These are phyloP conservation scores for Beauveria medogensis DNA, from an alignment of 2,329 filamentous ascomycete species.

Conservation along the genomic window DNA sequence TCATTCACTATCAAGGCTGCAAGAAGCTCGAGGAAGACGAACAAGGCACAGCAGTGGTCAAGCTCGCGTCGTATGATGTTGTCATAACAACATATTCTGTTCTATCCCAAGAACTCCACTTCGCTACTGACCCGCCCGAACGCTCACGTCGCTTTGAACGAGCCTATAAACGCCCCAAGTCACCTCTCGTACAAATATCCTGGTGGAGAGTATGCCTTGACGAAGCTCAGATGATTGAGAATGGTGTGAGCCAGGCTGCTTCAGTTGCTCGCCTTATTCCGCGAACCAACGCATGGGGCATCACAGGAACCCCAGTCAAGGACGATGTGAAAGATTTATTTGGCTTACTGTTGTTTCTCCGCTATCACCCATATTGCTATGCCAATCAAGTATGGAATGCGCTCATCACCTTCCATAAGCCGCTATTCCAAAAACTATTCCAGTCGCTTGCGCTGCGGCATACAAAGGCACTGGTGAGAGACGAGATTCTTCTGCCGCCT, in stretches of 20 bases:
- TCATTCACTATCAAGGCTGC: slow-evolving; percentile 49
- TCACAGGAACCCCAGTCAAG: slow-evolving; percentile 80
- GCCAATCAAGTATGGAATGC: slow-evolving; percentile 58
- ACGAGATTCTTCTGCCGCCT: slow-evolving; percentile 69
- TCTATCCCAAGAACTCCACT: slow-evolving; percentile 74
- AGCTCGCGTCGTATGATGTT: slow-evolving; percentile 46
- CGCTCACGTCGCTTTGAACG: slow-evolving; percentile 58
- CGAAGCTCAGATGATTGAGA: slow-evolving; percentile 90
- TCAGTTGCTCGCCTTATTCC: slow-evolving; percentile 72
- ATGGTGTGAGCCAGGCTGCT: slow-evolving; percentile 75
- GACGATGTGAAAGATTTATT: slow-evolving; percentile 70
- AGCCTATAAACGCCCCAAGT: slow-evolving; percentile 57
- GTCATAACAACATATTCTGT: slow-evolving; percentile 60
- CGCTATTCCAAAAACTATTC: slow-evolving; percentile 62
- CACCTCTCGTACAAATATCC: slow-evolving; percentile 69
- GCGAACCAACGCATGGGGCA: slow-evolving; percentile 80
- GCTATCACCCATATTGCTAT: slow-evolving; percentile 66
- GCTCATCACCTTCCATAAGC: slow-evolving; percentile 52
- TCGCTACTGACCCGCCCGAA: slow-evolving; percentile 60
- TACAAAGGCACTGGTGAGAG: slow-evolving; percentile 71
- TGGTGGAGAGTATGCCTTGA: slow-evolving; percentile 83
- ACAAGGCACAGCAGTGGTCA: slow-evolving; percentile 32
- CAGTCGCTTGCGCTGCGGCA: slow-evolving; percentile 69
- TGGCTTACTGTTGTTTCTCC: slow-evolving; percentile 74
- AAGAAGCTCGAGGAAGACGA: slow-evolving; percentile 27